Base-by-base conservation (phyloP, 202 grass and related monocot genomes). In the Schoenoplectus triqueter region DNA sequence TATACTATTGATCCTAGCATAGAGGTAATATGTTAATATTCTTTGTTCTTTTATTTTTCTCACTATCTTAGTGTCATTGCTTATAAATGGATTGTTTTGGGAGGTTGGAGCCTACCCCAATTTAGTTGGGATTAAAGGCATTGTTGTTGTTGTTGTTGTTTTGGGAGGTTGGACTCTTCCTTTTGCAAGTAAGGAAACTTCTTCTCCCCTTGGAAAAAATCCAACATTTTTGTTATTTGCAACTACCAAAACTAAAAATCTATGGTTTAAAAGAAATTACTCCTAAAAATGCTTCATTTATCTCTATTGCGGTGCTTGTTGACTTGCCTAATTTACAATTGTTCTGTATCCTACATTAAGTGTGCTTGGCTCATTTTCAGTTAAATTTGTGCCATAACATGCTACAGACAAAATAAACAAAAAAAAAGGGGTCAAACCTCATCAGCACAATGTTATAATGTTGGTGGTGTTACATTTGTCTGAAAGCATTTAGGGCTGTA, bases 21-120 rank as follows among this genome's bases (percentile, higher is more conserved):
- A 64, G 88, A 99, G 96, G 96, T 99, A 94, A 64, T 68, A 40
- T 14, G n/a, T 19, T 69, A 60, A 55, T 61, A 31, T 31, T 31
- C 31, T 31, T 31, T 31, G 31, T 31, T 20, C 66, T 75, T 44
- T 19, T 9, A 1, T 71, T 73, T 83, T 57, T 17, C 39, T 66
- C 7, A 18, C 55, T 78, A 60, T 60, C 60, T 17, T n/a, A 78
- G 75, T 60, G 47, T 78, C 40, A 0, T 42, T 2, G 6, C 54
- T 78, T 15, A n/a, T 31, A 44, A 60, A 78, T 61, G 52, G 54
- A 44, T 41, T 45, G 75, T 78, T 78, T 45, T 56, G 20, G 20
- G 6, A 59, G 22, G 2, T 42, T 42, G 45, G 1, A 20, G 31
- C 31, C 31, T 31, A 31, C 31, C 31, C 31, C 31, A 31, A 31